Evolutionary conservation across 1,284 basidiomycete genomes (phyloP).

Genomic region (Trametes sp.): DNA sequence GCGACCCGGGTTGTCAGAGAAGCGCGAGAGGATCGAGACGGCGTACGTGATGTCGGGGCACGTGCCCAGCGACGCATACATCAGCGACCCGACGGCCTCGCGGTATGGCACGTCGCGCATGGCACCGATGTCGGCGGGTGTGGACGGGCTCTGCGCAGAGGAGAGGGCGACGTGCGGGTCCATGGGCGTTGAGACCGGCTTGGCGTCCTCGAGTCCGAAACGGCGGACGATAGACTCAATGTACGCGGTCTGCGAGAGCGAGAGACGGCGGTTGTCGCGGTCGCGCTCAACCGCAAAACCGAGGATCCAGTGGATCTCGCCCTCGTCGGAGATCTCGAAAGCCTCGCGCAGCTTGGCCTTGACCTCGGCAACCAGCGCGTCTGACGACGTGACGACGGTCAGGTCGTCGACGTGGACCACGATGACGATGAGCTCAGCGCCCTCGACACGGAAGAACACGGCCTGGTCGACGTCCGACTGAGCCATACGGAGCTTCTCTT

Average conservation of each 20-base stretch:
- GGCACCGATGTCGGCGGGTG: neutral
- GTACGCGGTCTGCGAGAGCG: neutral
- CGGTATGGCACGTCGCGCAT: slow-evolving; percentile 10
- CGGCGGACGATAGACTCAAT: neutral
- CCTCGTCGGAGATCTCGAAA: neutral
- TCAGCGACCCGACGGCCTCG: slow-evolving; percentile 13
- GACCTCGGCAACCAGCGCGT: neutral
- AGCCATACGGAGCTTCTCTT: neutral
- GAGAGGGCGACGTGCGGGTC: neutral
- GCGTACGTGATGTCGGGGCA: slow-evolving; percentile 24
- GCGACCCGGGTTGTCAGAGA: slow-evolving; percentile 18
- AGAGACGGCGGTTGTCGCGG: neutral
- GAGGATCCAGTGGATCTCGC: neutral
- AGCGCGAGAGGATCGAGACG: neutral
- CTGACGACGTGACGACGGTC: neutral
- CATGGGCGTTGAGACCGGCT: neutral
- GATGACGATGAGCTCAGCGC: neutral
- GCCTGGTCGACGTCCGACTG: neutral
- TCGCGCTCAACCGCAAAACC: neutral
- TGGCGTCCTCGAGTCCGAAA: neutral
- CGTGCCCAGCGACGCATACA: slow-evolving; percentile 12
- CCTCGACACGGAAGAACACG: neutral
- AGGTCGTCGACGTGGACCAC: neutral
- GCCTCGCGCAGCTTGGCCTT: neutral
- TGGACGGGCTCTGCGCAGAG: neutral